Evolutionary conservation across 225 moss, liverwort and hornwort genomes (phyloP).

Genomic region (Lunularia cruciata): DNA sequence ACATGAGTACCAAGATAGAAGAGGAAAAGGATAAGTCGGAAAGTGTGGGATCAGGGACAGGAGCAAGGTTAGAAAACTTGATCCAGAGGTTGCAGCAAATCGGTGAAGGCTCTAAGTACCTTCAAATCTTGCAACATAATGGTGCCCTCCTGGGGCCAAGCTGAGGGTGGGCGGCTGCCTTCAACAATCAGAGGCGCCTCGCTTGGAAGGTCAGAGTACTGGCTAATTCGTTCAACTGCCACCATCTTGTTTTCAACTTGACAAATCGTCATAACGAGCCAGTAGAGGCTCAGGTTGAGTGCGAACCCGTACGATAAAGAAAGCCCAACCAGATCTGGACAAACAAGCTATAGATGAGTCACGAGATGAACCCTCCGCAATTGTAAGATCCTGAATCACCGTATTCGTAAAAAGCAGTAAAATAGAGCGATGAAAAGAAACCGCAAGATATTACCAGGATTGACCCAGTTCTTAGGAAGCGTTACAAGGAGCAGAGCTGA

Average conservation of each 20-base stretch:
- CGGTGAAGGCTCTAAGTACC: slow-evolving; percentile 15
- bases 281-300: slow-evolving; percentile 49
- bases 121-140: slow-evolving; percentile 41
- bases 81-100: not conserved
- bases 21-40: no score
- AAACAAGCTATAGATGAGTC: not conserved
- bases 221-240: slow-evolving; percentile 47
- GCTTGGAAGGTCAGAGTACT: slow-evolving; percentile 43
- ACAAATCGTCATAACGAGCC: slow-evolving; percentile 46
- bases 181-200: slow-evolving; percentile 43
- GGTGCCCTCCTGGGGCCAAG: slow-evolving; percentile 45
- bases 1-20: no score
- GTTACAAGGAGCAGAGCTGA: slow-evolving; percentile 47
- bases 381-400: no score
- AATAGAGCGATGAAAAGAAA: no score
- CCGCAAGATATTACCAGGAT: slow-evolving; percentile 38
- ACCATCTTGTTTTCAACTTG: slow-evolving; percentile 57
- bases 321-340: slow-evolving; percentile 51
- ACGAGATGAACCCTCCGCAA: not conserved
- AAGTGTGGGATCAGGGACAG: no score
- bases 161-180: slow-evolving; percentile 33
- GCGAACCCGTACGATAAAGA: slow-evolving; percentile 52
- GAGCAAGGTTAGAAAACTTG: not conserved
- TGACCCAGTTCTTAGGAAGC: slow-evolving; percentile 40
- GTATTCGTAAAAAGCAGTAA: no score